These are phyloP conservation scores for Mycotypha africana DNA, from an alignment of 371 early-diverging fungal genomes.

Conservation along the genomic window DNA sequence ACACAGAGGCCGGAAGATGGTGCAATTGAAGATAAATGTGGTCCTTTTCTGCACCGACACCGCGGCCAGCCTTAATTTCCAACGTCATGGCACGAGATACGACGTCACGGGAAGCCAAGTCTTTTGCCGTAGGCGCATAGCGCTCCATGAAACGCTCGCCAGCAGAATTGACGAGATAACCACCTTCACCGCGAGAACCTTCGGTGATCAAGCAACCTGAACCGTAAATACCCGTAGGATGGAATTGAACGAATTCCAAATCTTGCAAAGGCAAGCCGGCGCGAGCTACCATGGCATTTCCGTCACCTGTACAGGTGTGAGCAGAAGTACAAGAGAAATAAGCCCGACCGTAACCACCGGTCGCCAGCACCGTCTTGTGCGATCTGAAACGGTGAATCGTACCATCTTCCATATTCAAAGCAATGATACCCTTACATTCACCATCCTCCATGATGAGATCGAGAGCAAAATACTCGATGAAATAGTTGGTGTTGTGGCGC, in stretches of 20 bases:
- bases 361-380: constrained; percentile 97
- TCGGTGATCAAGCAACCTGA: constrained; percentile 98
- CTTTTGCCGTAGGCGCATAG: constrained; percentile 98
- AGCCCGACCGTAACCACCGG: constrained; percentile 98
- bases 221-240: constrained; percentile 98
- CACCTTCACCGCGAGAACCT: constrained; percentile 96
- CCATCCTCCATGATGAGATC: constrained; percentile 98
- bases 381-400: constrained; percentile 95
- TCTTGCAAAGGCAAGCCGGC: constrained; percentile 92
- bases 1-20: constrained; percentile 91
- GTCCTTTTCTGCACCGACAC: constrained; percentile 94
- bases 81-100: constrained; percentile 98
- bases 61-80: constrained; percentile 97
- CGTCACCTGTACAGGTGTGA: constrained; percentile 98
- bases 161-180: constrained; percentile 86
- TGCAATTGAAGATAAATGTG: constrained; percentile 95
- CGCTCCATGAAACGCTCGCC: constrained; percentile 99
- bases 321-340: constrained; percentile 98
- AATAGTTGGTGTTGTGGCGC: constrained; percentile 92
- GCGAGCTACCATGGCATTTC: constrained; percentile 93
- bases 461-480: constrained; percentile 97
- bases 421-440: constrained; percentile 94
- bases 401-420: constrained; percentile 97
- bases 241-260: constrained; percentile 97
- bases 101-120: constrained; percentile 96